Evolutionary conservation across 768 basidiomycete species (phyloP).

Genomic region (Sarcomyxa edulis): DNA sequence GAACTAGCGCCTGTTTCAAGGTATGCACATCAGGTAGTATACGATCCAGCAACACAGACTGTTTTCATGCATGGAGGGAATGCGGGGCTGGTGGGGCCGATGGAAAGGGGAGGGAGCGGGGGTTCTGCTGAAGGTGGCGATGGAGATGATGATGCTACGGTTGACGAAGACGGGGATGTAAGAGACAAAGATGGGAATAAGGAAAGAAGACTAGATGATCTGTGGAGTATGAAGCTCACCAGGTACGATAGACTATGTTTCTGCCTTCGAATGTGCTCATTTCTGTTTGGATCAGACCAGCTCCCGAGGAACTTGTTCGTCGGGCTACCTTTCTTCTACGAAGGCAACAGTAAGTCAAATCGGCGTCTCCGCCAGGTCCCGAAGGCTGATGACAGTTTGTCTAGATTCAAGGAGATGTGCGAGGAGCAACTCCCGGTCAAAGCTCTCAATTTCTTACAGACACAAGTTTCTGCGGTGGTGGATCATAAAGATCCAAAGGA

Average conservation of each 20-base stretch:
- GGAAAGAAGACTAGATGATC: slow-evolving; percentile 62
- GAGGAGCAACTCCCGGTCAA: slow-evolving; percentile 54
- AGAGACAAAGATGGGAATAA: slow-evolving; percentile 20
- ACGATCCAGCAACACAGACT: slow-evolving; percentile 49
- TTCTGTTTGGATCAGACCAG: slow-evolving; percentile 37
- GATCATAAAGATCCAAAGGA: slow-evolving; percentile 63
- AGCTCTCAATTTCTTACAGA: slow-evolving; percentile 69
- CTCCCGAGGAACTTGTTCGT: slow-evolving; percentile 57
- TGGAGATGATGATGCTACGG: slow-evolving; percentile 11
- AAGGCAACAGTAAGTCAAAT: slow-evolving; percentile 58
- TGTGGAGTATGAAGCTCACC: slow-evolving; percentile 69
- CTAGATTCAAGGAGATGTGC: slow-evolving; percentile 81
- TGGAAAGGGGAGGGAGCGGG: slow-evolving; percentile 6
- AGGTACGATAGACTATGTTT: slow-evolving; percentile 34
- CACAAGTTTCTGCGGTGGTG: slow-evolving; percentile 64
- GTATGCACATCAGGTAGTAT: slow-evolving; percentile 78
- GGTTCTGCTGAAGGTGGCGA: slow-evolving; percentile 15
- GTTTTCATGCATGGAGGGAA: slow-evolving; percentile 78
- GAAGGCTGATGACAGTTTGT: not conserved
- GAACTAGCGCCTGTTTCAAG: slow-evolving; percentile 49
- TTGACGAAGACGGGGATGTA: slow-evolving; percentile 4
- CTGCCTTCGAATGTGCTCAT: not conserved
- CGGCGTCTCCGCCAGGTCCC: not conserved
- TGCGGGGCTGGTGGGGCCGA: slow-evolving; percentile 33
- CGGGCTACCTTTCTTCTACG: slow-evolving; percentile 60